Evolutionary conservation across 164 flowering plant genomes (phyloP).

Genomic region (Warburgia ugandensis): DNA sequence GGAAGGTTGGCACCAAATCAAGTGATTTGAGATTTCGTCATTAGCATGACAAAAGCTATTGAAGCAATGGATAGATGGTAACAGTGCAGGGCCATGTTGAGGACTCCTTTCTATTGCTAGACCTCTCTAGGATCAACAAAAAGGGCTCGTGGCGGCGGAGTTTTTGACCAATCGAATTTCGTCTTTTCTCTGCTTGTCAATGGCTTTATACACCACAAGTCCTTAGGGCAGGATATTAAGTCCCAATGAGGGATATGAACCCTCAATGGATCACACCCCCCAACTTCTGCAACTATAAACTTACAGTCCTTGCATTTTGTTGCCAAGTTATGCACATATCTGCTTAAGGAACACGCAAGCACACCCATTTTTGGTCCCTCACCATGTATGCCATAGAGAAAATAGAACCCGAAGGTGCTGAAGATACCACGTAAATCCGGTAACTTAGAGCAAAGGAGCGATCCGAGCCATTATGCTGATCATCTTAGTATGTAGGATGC

Average conservation of each 20-base stretch:
- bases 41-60: too few species aligned
- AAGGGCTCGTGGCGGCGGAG: slow-evolving; percentile 27
- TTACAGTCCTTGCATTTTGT: slow-evolving; percentile 25
- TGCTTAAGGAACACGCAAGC: slow-evolving; percentile 34
- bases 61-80: too few species aligned
- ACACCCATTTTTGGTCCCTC: slow-evolving; percentile 41
- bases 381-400: slow-evolving; percentile 49
- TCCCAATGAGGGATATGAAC: slow-evolving; percentile 54
- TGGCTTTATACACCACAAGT: slow-evolving; percentile 64
- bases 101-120: slow-evolving; percentile 12
- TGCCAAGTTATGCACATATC: slow-evolving; percentile 52
- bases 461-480: slow-evolving; percentile 23
- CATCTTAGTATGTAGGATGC: slow-evolving; percentile 23
- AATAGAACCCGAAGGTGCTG: slow-evolving; percentile 51
- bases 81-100: too few species aligned
- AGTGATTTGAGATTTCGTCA: too few species aligned
- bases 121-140: slow-evolving; percentile 84
- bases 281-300: slow-evolving; percentile 48
- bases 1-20: too few species aligned
- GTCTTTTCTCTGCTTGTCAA: slow-evolving; percentile 19
- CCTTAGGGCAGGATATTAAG: slow-evolving; percentile 50
- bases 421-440: slow-evolving; percentile 43
- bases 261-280: slow-evolving; percentile 27
- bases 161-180: slow-evolving; percentile 19
- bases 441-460: slow-evolving; percentile 36